These are phyloP conservation scores for Termitomyces sp. DNA, from an alignment of 768 basidiomycete species.

Conservation along the genomic window DNA sequence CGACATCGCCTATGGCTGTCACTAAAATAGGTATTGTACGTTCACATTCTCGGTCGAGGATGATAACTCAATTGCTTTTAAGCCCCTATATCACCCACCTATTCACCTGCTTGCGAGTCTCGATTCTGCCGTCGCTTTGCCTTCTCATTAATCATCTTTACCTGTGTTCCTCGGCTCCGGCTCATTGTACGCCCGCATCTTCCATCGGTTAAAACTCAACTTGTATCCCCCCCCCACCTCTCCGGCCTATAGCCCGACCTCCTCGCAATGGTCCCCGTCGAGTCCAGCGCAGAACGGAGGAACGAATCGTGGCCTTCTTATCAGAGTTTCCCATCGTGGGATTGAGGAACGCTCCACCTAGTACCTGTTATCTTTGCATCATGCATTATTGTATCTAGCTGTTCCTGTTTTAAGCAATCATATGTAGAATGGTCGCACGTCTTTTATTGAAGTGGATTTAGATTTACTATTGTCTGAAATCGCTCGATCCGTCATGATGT, in stretches of 20 bases:
- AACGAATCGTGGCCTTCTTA: slow-evolving; percentile 38
- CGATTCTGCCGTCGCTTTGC: background rate
- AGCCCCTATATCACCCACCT: slow-evolving; percentile 87
- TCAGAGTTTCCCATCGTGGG: slow-evolving; percentile 51
- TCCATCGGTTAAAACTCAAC: slow-evolving; percentile 14
- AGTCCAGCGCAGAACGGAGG: slow-evolving; percentile 67
- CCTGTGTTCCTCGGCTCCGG: slow-evolving; percentile 51
- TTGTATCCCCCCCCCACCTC: slow-evolving; percentile 61
- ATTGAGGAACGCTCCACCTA: slow-evolving; percentile 26
- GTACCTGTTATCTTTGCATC: slow-evolving; percentile 19
- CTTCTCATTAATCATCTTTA: slow-evolving; percentile 3
- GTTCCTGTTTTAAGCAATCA: slow-evolving; percentile 20
- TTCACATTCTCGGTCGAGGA: slow-evolving; percentile 9
- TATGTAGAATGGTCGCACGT: slow-evolving; percentile 27
- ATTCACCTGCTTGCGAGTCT: slow-evolving; percentile 82
- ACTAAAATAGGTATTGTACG: slow-evolving; percentile 80
- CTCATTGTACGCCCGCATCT: slow-evolving; percentile 59
- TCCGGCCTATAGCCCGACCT: slow-evolving; percentile 83
- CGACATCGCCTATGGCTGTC: slow-evolving; percentile 87
- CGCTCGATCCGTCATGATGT: too few relatives aligned
- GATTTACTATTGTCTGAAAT: slow-evolving; percentile 8
- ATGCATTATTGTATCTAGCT: slow-evolving; percentile 27
- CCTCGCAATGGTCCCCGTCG: slow-evolving; percentile 79
- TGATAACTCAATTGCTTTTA: slow-evolving; percentile 9
- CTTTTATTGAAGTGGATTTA: slow-evolving; percentile 21